Evolutionary conservation across 768 basidiomycete species (phyloP).

Genomic region (Hydnomerulius pinastri): DNA sequence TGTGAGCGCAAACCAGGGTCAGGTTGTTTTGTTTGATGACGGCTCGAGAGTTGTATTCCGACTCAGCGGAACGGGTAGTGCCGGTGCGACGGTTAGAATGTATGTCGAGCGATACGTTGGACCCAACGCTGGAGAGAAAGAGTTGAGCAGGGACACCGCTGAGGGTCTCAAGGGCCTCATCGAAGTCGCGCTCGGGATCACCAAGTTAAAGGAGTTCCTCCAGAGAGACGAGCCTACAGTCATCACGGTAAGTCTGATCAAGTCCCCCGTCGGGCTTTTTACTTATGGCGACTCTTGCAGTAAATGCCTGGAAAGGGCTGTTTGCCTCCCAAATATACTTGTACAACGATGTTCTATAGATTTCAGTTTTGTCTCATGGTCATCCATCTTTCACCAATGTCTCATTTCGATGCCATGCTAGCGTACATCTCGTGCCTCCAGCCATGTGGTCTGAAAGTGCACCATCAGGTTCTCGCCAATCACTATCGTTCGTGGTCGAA

Average conservation of each 20-base stretch:
- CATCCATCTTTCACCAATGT: not conserved
- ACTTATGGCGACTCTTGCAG: not conserved
- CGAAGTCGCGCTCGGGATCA: slow-evolving; percentile 87
- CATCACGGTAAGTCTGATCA: slow-evolving; percentile 70
- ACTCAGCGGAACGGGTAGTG: slow-evolving; percentile 92
- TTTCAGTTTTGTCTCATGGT: slow-evolving; percentile 1
- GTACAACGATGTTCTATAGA: slow-evolving; percentile 21
- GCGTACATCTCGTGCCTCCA: no score
- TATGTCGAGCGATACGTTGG: slow-evolving; percentile 94
- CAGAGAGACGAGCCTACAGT: slow-evolving; percentile 92
- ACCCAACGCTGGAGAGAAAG: slow-evolving; percentile 64
- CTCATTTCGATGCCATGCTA: no score
- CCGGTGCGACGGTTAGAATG: slow-evolving; percentile 94
- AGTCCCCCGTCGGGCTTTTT: not conserved
- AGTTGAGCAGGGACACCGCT: slow-evolving; percentile 73
- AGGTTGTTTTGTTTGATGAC: slow-evolving; percentile 88
- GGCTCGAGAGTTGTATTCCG: slow-evolving; percentile 96
- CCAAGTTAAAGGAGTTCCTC: slow-evolving; percentile 84
- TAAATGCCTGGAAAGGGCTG: slow-evolving; percentile 10
- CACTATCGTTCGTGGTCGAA: no score
- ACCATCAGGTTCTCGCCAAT: no score
- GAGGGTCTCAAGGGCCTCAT: slow-evolving; percentile 94
- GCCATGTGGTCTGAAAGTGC: no score
- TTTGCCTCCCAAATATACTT: slow-evolving; percentile 1
- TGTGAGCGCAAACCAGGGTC: slow-evolving; percentile 93